These are phyloP conservation scores for Secale cereale DNA, from an alignment of 176 grass and related monocot species.

Conservation along the genomic window DNA sequence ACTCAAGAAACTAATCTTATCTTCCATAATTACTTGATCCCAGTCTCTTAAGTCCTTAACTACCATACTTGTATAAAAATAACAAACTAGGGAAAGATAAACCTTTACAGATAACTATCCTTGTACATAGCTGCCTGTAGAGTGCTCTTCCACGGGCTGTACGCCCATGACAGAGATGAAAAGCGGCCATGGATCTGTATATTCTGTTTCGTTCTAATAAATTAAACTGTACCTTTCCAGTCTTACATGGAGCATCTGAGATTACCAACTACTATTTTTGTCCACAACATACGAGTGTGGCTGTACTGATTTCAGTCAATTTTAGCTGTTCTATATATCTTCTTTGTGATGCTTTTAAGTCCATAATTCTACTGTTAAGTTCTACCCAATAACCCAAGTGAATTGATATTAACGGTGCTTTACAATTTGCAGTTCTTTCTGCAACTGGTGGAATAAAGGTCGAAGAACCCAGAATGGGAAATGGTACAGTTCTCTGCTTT, in stretches of 20 bases:
- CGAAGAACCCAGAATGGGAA: conserved; percentile 46
- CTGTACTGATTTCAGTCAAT: background rate
- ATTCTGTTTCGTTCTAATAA: background rate
- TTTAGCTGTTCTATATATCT: background rate
- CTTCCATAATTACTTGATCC: background rate
- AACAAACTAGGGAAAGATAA: background rate
- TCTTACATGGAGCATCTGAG: background rate
- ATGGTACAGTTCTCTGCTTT: conserved; percentile 51
- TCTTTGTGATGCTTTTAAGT: background rate
- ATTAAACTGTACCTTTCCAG: background rate
- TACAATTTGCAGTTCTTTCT: conserved; percentile 78
- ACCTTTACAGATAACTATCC: background rate
- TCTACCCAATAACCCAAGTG: background rate
- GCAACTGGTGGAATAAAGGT: conserved; percentile 92
- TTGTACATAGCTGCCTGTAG: background rate
- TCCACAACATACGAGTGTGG: background rate
- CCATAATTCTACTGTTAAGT: background rate
- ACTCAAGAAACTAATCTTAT: background rate
- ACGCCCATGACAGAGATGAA: background rate
- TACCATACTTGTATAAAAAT: background rate
- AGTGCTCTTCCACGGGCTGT: background rate
- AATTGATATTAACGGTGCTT: background rate
- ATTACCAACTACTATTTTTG: background rate
- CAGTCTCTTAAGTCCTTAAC: background rate
- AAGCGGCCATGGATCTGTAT: background rate